A percentile compares a stretch with the other conserved stretches of the same genome.
These are phyloP conservation scores for Ziziphus jujuba DNA, from an alignment of 306 rosid genomes.

Conservation along the genomic window DNA sequence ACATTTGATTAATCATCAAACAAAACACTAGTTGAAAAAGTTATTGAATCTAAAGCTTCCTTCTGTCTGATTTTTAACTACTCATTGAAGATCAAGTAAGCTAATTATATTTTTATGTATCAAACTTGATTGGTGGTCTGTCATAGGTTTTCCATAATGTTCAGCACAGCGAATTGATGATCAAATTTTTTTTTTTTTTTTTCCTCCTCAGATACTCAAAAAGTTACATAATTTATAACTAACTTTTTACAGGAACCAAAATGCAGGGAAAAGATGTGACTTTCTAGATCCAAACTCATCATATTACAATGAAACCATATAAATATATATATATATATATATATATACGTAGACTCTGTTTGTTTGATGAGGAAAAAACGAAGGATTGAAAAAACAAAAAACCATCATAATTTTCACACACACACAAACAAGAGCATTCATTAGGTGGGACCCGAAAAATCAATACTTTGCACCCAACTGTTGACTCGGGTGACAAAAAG, in stretches of 20 bases:
- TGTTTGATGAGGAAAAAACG: not conserved
- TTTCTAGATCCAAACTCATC: constrained; percentile 16
- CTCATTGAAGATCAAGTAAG: not conserved
- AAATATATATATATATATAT: not conserved
- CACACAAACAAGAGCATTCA: not conserved
- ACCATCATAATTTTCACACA: not conserved
- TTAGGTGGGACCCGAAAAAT: constrained; percentile 6
- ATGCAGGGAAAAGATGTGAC: constrained; percentile 8
- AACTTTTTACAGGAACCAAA: not conserved
- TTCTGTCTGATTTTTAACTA: not conserved
- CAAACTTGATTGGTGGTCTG: too few species aligned
- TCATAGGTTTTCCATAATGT: too few species aligned
- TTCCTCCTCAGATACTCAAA: not conserved
- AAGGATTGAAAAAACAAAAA: not conserved
- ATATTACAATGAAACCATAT: not conserved
- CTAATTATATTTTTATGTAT: not conserved
- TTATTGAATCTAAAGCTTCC: not conserved
- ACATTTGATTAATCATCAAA: too few species aligned
- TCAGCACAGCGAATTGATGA: not conserved
- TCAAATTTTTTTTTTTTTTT: not conserved
- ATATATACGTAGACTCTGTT: not conserved
- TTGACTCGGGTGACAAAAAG: not conserved
- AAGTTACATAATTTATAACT: not conserved
- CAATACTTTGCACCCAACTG: not conserved
- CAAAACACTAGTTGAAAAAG: not conserved